Base-by-base conservation (phyloP, 202 grass and related monocot species). In the Dendrocalamus latiflorus region DNA sequence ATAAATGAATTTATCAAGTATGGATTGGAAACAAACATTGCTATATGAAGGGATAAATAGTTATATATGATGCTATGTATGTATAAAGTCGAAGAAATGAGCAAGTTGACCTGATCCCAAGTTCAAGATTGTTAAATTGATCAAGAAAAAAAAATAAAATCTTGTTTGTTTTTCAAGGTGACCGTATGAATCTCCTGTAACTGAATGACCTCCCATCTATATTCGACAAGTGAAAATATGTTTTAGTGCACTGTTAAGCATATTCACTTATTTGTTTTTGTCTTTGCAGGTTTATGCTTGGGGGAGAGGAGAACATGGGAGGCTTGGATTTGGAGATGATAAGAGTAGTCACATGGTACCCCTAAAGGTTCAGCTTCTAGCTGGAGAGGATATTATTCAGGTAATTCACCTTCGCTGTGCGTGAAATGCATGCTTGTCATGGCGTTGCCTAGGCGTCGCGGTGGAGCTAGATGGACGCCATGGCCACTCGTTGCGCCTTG, bases 261-360 rank as follows among this genome's bases (percentile, higher is more conserved):
- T 66, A 44, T 36, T 61, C 25, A 38, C 22, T 66, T 51, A 83
- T 84, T 43, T 82, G 17, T 57, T 80, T 81, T 74, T 25, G 2
- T 74, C 20, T 74, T 54, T 87, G 1, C 81, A 98, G 96, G 96
- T 98, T 24, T 98, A 95, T 93, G 89, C 96, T 86, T 98, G 96
- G 96, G 95, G 96, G 66, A 93, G 96, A 93, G 96, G 96, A 82
- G 96, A 98, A 21, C 96, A 98, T 75, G 96, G 96, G 18, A 93
- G 96, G 69, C 93, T 98, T 85, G 96, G 96, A 83, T 92, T 98
- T 75, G 96, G 96, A 79, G 96, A 98, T 90, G 91, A 98, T 74
- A 98, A 98, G 83, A 98, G 93, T 84, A 98, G 96, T 84, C 94
- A 90, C 83, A 98, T 98, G 96, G 96, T 98, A 72, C 96, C 96